Percentiles rank a stretch among this genome's conserved stretches.
These are phyloP conservation scores for Aquilaria yunnanensis DNA, from an alignment of 345 rosid species.

Conservation along the genomic window DNA sequence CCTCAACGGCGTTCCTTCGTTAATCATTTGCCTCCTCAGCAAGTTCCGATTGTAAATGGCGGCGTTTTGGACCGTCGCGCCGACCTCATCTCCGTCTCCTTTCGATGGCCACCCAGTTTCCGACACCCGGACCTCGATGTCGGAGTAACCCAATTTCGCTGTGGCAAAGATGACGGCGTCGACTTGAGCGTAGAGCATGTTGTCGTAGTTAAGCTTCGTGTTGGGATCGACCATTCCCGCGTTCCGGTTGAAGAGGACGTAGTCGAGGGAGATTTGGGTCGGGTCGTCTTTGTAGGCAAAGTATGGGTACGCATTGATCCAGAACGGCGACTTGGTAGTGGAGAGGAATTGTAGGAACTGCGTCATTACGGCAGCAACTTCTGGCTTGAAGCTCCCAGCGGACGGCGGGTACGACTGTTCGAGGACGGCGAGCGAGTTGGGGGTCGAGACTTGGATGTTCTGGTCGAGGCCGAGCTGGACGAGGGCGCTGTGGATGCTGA, in stretches of 20 bases:
- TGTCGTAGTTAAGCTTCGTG: slow-evolving; percentile 74
- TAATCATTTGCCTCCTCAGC: slow-evolving; percentile 52
- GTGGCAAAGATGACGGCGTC: slow-evolving; percentile 80
- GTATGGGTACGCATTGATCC: slow-evolving; percentile 97
- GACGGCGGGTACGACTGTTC: slow-evolving; percentile 86
- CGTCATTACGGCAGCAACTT: slow-evolving; percentile 45
- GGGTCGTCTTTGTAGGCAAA: slow-evolving; percentile 87
- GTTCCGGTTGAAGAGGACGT: slow-evolving; percentile 83
- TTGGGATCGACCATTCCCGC: slow-evolving; percentile 75
- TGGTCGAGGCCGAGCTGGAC: slow-evolving; percentile 63
- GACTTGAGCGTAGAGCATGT: slow-evolving; percentile 92
- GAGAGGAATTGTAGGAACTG: slow-evolving; percentile 58
- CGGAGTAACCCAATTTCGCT: slow-evolving; percentile 51
- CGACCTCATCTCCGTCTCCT: slow-evolving; percentile 68
- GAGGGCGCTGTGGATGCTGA: slow-evolving; percentile 67
- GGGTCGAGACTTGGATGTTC: slow-evolving; percentile 69
- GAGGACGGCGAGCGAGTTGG: slow-evolving; percentile 67
- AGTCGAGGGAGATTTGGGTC: slow-evolving; percentile 51
- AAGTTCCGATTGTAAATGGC: slow-evolving; percentile 68
- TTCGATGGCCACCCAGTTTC: slow-evolving; percentile 99
- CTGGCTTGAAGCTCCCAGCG: slow-evolving; percentile 62
- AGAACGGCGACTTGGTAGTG: slow-evolving; percentile 54
- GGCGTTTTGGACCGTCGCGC: slow-evolving; percentile 69
- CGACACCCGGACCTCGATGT: slow-evolving; percentile 71
- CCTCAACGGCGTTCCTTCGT: slow-evolving; percentile 87